Base-by-base conservation (phyloP, 805 yeast genomes). In the Wickerhamomyces chaumierensis region DNA sequence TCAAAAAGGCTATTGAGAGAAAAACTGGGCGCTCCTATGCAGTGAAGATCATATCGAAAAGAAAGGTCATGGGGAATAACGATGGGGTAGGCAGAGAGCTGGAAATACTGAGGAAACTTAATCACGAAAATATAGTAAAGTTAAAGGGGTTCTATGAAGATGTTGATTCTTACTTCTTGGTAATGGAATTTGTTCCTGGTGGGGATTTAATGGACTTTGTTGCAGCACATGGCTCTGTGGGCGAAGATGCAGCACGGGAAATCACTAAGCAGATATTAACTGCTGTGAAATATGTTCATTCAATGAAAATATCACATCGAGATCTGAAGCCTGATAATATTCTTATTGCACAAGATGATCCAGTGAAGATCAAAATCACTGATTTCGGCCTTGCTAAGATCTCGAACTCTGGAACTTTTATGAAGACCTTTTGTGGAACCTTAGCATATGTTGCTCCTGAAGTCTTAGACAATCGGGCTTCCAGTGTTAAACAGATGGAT, bases 161-260 rank as follows among this genome's bases (percentile, higher is more conserved):
- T 55, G 62, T 67, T 5, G 83, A 80, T 42, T 75, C 72, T 51
- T 84, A 84, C 57, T 90, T 85, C 56, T 65, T 92, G 45, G 90
- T 92, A 7, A 90, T 92, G 96, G 98, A 92, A 54, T 83, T 79
- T 51, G 94, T 92, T 20, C 80, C 94, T 2, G 96, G 96, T 14
- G 99, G 98, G 19, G 99, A 92, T 58, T 65, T 92, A 38, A 92
- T 92, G 98, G 98, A 92, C 62, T 88, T 85, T 60, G 94, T 90
- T 2, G 90, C 94, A 1, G 84, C 87, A 3, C 81, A 84, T 58
- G 96, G 96, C 3, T 75, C 90, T 3, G 82, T 92, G 16, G 90
- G 90, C 13, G 98, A 92, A 58, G 87, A 77, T 36, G 92, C 94
- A 3, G 83, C 88, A 8, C 78, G 82, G 48, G 95, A 84, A 43